A percentile compares a stretch with the other conserved stretches of the same genome.
These are phyloP conservation scores for Aureobasidium sp. DNA, from an alignment of 2,329 filamentous ascomycete genomes.

Conservation along the genomic window DNA sequence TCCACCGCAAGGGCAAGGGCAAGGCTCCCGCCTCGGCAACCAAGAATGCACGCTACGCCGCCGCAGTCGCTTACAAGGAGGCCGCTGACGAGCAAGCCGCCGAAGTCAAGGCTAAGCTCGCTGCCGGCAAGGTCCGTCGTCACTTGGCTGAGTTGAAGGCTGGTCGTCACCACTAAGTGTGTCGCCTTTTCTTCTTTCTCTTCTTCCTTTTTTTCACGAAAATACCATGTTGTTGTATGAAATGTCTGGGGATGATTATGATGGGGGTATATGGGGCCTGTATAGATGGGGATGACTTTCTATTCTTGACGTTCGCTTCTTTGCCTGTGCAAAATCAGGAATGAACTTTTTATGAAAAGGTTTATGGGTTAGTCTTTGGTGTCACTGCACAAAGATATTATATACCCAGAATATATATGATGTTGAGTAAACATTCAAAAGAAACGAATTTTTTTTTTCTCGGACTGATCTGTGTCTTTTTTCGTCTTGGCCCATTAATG, in stretches of 20 bases:
- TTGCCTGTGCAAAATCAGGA: background rate
- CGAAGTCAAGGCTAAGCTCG: constrained; percentile 13
- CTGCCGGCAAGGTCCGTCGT: background rate
- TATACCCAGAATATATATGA: background rate
- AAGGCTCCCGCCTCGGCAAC: background rate
- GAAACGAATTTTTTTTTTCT: background rate
- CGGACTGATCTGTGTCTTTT: too few species aligned
- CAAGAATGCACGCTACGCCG: constrained; percentile 4
- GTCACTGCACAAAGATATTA: background rate
- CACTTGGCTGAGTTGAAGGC: constrained; percentile 6
- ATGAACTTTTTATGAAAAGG: background rate
- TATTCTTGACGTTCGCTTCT: background rate
- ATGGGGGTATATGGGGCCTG: background rate
- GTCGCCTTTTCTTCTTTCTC: background rate
- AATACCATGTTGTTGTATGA: background rate
- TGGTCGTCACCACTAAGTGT: constrained; percentile 3
- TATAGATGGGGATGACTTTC: background rate
- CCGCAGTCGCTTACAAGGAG: background rate
- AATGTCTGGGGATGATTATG: background rate
- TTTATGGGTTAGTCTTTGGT: background rate
- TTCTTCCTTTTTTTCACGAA: background rate
- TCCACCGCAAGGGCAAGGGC: constrained; percentile 2
- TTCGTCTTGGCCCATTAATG: too few species aligned
- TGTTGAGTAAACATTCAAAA: background rate
- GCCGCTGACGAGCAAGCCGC: background rate